phyloP scores from a whole-genome alignment of 164 flowering plant genomes.

The Chloranthus sessilifolius region DNA sequence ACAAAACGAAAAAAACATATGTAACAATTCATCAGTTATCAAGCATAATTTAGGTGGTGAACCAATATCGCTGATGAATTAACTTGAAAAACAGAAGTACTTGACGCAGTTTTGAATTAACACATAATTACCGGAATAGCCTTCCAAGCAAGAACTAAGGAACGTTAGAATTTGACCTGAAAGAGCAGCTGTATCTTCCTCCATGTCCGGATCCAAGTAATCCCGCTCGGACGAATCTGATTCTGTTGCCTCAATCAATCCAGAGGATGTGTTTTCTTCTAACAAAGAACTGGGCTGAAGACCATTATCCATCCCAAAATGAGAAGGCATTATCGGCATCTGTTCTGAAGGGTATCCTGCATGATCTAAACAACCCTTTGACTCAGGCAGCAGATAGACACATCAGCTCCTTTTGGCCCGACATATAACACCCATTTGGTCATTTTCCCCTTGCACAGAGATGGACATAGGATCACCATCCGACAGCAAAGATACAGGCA shows the following conservation, averaged over 20 bases:
- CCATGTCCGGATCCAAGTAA: conserved; percentile 42
- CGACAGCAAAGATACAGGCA: conserved; percentile 25
- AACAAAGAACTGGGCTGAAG: conserved; percentile 23
- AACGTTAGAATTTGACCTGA: conserved; percentile 46
- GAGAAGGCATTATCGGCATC: conserved; percentile 29
- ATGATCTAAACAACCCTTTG: conserved; percentile 28
- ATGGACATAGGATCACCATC: conserved; percentile 27
- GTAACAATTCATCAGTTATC: too few species aligned
- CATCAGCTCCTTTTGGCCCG: conserved; percentile 55
- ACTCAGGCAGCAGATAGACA: conserved; percentile 39
- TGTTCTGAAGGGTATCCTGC: conserved; percentile 28
- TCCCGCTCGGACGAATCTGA: conserved; percentile 69
- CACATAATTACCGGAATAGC: too few species aligned
- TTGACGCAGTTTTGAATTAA: too few species aligned
- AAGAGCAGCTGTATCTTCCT: conserved; percentile 35
- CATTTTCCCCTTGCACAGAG: conserved; percentile 32
- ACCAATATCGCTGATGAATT: too few species aligned
- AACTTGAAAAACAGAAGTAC: too few species aligned
- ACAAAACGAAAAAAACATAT: too few species aligned
- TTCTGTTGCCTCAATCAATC: conserved; percentile 46
- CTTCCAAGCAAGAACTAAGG: background rate
- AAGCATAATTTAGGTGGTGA: too few species aligned
- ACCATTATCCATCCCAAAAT: conserved; percentile 18
- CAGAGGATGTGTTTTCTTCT: conserved; percentile 40
- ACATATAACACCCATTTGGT: conserved; percentile 25